Conservation (phyloP, 495 filamentous ascomycete species). For the Tuber umbilicatum region DNA sequence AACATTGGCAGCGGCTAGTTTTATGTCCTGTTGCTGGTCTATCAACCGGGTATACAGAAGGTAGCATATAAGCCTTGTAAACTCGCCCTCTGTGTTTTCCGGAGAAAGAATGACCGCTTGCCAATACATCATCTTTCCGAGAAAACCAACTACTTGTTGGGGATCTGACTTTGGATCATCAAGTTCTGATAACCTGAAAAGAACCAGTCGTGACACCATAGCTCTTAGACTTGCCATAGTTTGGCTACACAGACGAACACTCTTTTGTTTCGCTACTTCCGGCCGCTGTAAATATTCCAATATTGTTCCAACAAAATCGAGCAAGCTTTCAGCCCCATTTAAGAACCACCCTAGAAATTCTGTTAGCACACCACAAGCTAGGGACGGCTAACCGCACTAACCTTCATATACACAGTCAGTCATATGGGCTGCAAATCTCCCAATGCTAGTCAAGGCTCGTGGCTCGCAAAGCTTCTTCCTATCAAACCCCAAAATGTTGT, state of each 20-base stretch:
- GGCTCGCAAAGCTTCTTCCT: conserved; percentile 71
- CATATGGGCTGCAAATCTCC: conserved; percentile 69
- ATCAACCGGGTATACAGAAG: conserved; percentile 79
- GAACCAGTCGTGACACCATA: conserved; percentile 65
- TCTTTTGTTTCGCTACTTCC: conserved; percentile 71
- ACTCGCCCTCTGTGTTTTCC: conserved; percentile 64
- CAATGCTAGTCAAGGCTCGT: conserved; percentile 75
- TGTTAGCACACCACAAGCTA: conserved; percentile 1
- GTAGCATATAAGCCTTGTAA: conserved; percentile 79
- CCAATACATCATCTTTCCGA: conserved; percentile 89
- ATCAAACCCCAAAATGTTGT: conserved; percentile 61
- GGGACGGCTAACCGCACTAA: conserved; percentile 47
- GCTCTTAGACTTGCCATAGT: conserved; percentile 65
- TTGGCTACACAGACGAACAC: conserved; percentile 78
- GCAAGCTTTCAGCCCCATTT: conserved; percentile 66
- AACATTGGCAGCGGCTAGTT: conserved; percentile 70
- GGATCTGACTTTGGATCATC: conserved; percentile 56
- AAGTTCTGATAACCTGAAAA: conserved; percentile 76
- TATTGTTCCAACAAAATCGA: conserved; percentile 81
- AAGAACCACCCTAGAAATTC: conserved; percentile 53
- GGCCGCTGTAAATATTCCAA: conserved; percentile 85
- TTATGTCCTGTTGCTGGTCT: conserved; percentile 55
- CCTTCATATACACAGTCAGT: conserved; percentile 89
- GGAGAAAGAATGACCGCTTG: conserved; percentile 79
- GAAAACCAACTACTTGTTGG: conserved; percentile 56